A percentile compares a stretch with the other conserved stretches of the same genome.
phyloP scores from a whole-genome alignment of 495 filamentous ascomycete genomes.

The Podospora fimiseda region DNA sequence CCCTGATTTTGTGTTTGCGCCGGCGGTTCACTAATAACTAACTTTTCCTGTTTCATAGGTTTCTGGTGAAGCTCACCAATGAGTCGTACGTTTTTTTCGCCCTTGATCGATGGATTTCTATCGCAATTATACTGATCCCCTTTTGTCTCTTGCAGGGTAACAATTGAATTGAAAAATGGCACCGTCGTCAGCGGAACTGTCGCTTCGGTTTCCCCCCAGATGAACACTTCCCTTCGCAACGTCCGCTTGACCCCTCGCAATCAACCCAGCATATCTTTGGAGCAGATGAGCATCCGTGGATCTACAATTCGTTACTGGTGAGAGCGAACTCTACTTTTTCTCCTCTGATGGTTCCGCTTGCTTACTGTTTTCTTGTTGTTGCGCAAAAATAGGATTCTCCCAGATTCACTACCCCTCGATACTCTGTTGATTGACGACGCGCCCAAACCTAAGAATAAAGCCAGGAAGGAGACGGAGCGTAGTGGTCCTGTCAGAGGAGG shows the following conservation, averaged over 20 bases:
- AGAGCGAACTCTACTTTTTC: background rate
- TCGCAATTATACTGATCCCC: background rate
- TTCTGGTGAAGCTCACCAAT: slow-evolving; percentile 97
- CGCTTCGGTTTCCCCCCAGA: slow-evolving; percentile 86
- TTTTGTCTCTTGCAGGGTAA: slow-evolving; percentile 44
- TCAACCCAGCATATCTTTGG: slow-evolving; percentile 46
- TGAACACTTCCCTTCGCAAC: slow-evolving; percentile 68
- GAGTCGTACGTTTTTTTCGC: slow-evolving; percentile 50
- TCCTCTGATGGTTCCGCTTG: background rate
- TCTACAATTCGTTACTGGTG: slow-evolving; percentile 11
- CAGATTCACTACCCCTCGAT: slow-evolving; percentile 2
- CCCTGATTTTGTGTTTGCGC: too few relatives aligned
- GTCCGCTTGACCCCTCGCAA: slow-evolving; percentile 91
- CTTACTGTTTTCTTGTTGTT: background rate
- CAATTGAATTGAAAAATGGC: slow-evolving; percentile 96
- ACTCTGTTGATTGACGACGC: slow-evolving; percentile 92
- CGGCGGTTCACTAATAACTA: slow-evolving; percentile 7
- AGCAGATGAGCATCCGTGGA: slow-evolving; percentile 7
- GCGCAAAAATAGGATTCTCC: background rate
- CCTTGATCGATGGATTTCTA: background rate
- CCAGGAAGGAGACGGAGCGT: slow-evolving; percentile 77
- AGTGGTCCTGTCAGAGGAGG: slow-evolving; percentile 54
- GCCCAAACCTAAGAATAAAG: slow-evolving; percentile 99
- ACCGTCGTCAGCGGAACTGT: slow-evolving; percentile 95
- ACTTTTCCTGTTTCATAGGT: slow-evolving; percentile 46